Conservation (phyloP, 257 asterid species). For the Gentiana dahurica region DNA sequence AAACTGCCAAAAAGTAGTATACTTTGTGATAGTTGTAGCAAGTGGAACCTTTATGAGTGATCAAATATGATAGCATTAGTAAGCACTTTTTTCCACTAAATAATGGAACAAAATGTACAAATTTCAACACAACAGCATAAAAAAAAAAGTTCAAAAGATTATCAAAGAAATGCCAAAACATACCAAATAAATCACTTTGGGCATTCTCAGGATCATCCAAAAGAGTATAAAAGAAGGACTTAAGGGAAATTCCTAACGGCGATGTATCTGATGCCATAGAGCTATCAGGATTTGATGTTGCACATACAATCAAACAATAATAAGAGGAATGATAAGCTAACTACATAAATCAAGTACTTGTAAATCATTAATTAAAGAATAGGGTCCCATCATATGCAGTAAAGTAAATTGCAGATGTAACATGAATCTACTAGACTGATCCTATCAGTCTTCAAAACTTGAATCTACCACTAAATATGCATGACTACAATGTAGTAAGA, state of each 20-base stretch:
- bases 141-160: too few species aligned
- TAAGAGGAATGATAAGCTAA: background rate
- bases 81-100: too few species aligned
- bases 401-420: too few species aligned
- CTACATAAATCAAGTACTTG: background rate
- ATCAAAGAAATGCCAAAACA: background rate
- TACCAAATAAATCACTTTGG: slow-evolving; percentile 55
- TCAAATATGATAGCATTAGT: too few species aligned
- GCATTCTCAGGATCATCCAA: slow-evolving; percentile 32
- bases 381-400: too few species aligned
- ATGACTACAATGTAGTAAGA: background rate
- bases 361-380: background rate
- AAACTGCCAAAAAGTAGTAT: too few species aligned
- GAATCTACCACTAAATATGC: background rate
- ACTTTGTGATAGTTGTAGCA: too few species aligned
- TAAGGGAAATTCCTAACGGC: background rate
- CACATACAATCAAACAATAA: slow-evolving; percentile 14
- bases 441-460: background rate
- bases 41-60: too few species aligned
- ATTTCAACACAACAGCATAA: too few species aligned
- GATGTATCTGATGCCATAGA: too few species aligned
- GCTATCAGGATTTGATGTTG: slow-evolving; percentile 14
- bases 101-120: too few species aligned
- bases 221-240: slow-evolving; percentile 25
- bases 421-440: too few species aligned